Percentiles rank a stretch among this genome's conserved stretches.
Conservation (phyloP, 2,329 filamentous ascomycete species). For the Cadophora malorum region DNA sequence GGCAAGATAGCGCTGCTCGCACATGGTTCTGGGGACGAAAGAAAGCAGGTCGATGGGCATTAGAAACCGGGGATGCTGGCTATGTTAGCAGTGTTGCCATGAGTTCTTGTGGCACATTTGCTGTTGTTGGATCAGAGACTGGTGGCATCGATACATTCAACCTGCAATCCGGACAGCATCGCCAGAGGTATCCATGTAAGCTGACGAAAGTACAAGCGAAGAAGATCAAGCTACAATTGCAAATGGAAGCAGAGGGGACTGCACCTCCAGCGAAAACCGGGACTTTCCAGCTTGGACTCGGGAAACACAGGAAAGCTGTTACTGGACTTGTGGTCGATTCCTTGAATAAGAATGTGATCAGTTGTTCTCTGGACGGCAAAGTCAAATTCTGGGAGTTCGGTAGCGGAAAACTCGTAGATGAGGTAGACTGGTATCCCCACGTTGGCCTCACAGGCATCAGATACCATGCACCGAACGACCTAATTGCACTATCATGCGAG, state of each 20-base stretch:
- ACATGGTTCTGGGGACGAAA: conserved; percentile 99
- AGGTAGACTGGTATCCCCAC: conserved; percentile 85
- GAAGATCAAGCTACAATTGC: conserved; percentile 71
- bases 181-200: conserved; percentile 84
- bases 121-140: conserved; percentile 81
- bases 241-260: conserved; percentile 46
- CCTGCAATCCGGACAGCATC: conserved; percentile 87
- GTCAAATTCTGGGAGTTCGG: conserved; percentile 97
- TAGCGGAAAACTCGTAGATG: conserved; percentile 78
- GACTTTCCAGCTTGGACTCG: conserved; percentile 53
- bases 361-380: conserved; percentile 87
- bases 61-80: conserved; percentile 83
- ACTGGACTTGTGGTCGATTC: conserved; percentile 88
- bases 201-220: conserved; percentile 80
- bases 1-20: conserved; percentile 80
- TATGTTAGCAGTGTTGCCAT: conserved; percentile 87
- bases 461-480: conserved; percentile 82
- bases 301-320: conserved; percentile 80
- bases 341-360: conserved; percentile 86
- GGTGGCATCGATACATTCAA: conserved; percentile 96
- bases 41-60: conserved; percentile 89
- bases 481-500: conserved; percentile 87
- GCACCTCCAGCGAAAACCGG: conserved; percentile 32
- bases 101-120: conserved; percentile 92
- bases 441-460: conserved; percentile 76